These are phyloP conservation scores for Chrysopogon serrulatus DNA, from an alignment of 176 grass and related monocot species.

Conservation along the genomic window DNA sequence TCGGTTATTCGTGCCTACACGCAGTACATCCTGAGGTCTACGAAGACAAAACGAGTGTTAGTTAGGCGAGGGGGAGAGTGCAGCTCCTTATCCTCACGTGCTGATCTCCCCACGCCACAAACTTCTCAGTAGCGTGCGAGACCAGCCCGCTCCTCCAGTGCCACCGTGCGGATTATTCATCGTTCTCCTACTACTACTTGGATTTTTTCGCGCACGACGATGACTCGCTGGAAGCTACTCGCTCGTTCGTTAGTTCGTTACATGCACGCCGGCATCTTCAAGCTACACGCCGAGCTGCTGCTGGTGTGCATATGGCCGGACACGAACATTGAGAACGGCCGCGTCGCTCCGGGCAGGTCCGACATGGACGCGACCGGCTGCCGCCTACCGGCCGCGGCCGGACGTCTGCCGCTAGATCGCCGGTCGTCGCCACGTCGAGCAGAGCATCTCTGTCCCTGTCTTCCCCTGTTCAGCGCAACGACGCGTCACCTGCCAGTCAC, in stretches of 20 bases:
- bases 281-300: neutral
- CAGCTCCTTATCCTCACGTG: neutral
- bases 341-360: neutral
- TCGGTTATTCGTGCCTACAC: neutral
- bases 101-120: conserved; percentile 1
- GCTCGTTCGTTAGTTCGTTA: neutral
- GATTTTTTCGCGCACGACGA: neutral
- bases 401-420: neutral
- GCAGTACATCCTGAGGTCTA: neutral
- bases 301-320: neutral
- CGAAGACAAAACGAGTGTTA: neutral
- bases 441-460: neutral
- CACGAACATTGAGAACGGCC: neutral
- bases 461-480: neutral
- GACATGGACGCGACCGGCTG: neutral
- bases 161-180: neutral
- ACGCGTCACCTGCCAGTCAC: neutral
- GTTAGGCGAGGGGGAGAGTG: neutral
- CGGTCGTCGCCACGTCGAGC: neutral
- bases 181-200: neutral
- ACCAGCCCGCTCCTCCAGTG: neutral
- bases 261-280: neutral
- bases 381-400: neutral
- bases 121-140: neutral
- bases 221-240: neutral